These are phyloP conservation scores for Sungouiella blattae DNA, from an alignment of 805 yeast genomes.

Conservation along the genomic window DNA sequence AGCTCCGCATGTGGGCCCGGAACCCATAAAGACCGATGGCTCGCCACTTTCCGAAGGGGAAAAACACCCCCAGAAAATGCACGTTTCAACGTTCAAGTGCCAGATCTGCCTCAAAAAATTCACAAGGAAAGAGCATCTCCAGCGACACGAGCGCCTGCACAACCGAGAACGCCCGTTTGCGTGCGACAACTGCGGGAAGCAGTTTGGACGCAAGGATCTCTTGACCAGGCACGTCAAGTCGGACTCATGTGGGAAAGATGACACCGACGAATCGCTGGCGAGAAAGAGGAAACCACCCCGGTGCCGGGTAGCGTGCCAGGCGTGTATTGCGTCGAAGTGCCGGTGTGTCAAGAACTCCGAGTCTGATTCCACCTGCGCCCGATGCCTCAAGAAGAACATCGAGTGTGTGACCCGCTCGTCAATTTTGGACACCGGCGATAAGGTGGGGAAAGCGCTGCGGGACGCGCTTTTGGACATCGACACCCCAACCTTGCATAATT, in stretches of 20 bases:
- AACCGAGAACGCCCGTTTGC: not conserved
- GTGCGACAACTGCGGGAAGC: not conserved
- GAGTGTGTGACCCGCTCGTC: no score
- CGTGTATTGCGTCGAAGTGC: not conserved
- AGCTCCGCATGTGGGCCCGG: no score
- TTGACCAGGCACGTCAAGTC: not conserved
- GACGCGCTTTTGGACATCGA: no score
- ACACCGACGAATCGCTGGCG: not conserved
- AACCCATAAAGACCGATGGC: not conserved
- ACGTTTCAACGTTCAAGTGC: not conserved
- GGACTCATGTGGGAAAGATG: not conserved
- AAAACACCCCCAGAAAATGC: not conserved
- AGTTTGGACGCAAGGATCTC: not conserved
- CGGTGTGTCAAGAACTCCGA: not conserved
- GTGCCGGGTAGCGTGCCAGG: not conserved
- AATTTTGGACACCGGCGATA: no score
- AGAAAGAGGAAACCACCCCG: not conserved
- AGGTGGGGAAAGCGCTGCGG: no score
- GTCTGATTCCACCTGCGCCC: no score
- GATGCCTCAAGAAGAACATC: no score
- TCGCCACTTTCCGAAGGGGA: not conserved
- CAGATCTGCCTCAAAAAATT: not conserved
- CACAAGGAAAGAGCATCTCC: not conserved
- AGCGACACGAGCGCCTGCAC: not conserved
- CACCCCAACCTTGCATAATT: no score